Percentiles rank a stretch among this genome's conserved stretches.
These are phyloP conservation scores for Ogataea hybrid DNA, from an alignment of 1,139 yeast species.

Conservation along the genomic window DNA sequence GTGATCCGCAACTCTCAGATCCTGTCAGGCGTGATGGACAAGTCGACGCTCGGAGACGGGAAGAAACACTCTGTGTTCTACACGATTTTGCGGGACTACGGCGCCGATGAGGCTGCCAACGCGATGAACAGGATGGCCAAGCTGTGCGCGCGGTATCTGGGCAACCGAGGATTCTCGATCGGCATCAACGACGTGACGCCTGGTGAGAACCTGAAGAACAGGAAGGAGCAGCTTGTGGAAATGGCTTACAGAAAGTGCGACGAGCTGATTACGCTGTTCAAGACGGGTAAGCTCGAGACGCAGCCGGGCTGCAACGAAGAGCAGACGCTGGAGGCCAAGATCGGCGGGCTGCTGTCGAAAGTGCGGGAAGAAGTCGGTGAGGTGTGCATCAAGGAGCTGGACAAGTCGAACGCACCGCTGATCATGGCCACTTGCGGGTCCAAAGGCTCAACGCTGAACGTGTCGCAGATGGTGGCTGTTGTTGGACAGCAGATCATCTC, in stretches of 20 bases:
- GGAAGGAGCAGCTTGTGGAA: conserved; percentile 88
- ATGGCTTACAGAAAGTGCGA: conserved; percentile 91
- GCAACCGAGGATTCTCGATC: conserved; percentile 94
- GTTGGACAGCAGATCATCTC: conserved; percentile 99
- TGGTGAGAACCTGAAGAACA: conserved; percentile 67
- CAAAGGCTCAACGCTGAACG: conserved; percentile 96
- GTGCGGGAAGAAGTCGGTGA: conserved; percentile 99
- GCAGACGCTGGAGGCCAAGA: conserved; percentile 95
- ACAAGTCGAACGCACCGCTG: conserved; percentile 89
- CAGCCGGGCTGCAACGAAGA: conserved; percentile 99
- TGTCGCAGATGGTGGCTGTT: conserved; percentile 99
- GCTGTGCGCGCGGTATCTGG: conserved; percentile 90
- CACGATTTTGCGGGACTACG: conserved; percentile 90
- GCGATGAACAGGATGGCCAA: conserved; percentile 99
- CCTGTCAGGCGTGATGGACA: conserved; percentile 95
- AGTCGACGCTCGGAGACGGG: conserved; percentile 95
- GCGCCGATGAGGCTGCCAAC: conserved; percentile 89
- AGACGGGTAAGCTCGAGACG: conserved; percentile 88
- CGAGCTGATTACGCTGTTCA: conserved; percentile 76
- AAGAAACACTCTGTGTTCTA: conserved; percentile 96
- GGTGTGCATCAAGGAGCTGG: conserved; percentile 90
- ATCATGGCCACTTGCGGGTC: conserved; percentile 99
- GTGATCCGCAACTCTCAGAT: conserved; percentile 87
- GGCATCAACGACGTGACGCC: conserved; percentile 99
- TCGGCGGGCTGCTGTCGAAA: conserved; percentile 92